These are phyloP conservation scores for Globisporangium irregulare DNA, from an alignment of 352 stramenopile species.

Conservation along the genomic window DNA sequence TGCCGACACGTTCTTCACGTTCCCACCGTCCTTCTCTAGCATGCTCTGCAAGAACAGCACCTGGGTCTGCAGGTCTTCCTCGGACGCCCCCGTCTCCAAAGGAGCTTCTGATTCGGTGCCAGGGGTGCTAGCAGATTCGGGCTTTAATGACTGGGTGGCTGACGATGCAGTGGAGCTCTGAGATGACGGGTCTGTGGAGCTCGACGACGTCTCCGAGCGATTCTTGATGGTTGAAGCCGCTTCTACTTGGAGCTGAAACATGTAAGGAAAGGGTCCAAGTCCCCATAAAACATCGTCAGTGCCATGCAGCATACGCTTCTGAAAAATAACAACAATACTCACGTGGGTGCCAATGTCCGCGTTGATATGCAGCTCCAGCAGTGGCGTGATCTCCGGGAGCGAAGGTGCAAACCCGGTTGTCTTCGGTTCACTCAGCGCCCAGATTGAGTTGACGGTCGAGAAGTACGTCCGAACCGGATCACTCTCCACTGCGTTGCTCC, in stretches of 20 bases:
- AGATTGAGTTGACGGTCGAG: constrained; percentile 49
- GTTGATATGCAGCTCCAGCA: constrained; percentile 67
- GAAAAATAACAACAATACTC: not conserved
- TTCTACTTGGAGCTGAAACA: not conserved
- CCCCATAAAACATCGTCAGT: not conserved
- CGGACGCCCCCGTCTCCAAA: constrained; percentile 7
- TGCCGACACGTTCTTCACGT: constrained; percentile 73
- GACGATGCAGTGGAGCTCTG: not conserved
- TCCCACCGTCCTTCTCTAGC: constrained; percentile 64
- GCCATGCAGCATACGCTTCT: too few species aligned
- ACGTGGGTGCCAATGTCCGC: constrained; percentile 31
- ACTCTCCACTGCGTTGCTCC: constrained; percentile 27
- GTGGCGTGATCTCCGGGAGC: constrained; percentile 38
- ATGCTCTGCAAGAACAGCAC: constrained; percentile 69
- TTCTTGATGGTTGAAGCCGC: not conserved
- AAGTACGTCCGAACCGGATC: constrained; percentile 36
- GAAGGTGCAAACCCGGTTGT: constrained; percentile 62
- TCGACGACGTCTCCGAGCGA: not conserved
- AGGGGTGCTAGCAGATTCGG: not conserved
- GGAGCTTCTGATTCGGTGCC: constrained; percentile 1
- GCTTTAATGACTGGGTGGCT: not conserved
- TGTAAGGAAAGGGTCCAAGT: not conserved
- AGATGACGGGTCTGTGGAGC: not conserved
- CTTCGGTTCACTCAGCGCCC: constrained; percentile 42
- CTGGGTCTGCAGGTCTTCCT: constrained; percentile 62